Base-by-base conservation (phyloP, 2,329 filamentous ascomycete species). In the Exophiala sideris region DNA sequence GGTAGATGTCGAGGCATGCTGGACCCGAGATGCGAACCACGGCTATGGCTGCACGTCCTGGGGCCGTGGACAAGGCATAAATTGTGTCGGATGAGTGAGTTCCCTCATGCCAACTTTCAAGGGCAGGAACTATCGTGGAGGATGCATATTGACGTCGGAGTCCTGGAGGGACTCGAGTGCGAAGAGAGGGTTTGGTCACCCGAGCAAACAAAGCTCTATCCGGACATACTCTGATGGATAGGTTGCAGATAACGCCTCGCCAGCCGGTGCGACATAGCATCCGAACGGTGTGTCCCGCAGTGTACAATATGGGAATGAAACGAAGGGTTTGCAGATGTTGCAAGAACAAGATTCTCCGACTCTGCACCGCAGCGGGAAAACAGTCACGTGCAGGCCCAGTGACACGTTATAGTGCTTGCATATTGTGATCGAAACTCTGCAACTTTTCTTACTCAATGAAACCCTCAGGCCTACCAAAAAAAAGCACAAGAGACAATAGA, bases 51-150 rank as follows among this genome's bases (percentile, higher is more conserved):
- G 90, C 91, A 67, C 85, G 85, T 1, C 92, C 94, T 9, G 87
- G 77, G 0, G 89, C 90, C 0, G 91, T 95, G 0, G 92, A 96
- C 1, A 97, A 75, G 0, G 94, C 94, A 70, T 95, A 97, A 49
- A 99, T 95, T 1, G 92, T 97, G 33, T 65, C 63, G 29, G 50
- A 46, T 3, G 32, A 14, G 18, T 8, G 20, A 38, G 35, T 8
- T 10, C 35, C 33, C 7, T 36, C 8, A 10, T 10, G 41, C 56
- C 56, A 59, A 38, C 33, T 36, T n/a, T 40, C 49, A 11, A 51
- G 21, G 14, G 36, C 45, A 38, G 38, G 46, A 34, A 20, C 12
- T 39, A 41, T 4, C 36, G 52, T 39, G 3, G 56, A 50, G 16
- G 49, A 53, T n/a, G 53, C 54, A 41, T 56, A 50, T 45, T 10